Evolutionary conservation across 1,284 basidiomycete species (phyloP).

Genomic region (Leccinum angustisporum): DNA sequence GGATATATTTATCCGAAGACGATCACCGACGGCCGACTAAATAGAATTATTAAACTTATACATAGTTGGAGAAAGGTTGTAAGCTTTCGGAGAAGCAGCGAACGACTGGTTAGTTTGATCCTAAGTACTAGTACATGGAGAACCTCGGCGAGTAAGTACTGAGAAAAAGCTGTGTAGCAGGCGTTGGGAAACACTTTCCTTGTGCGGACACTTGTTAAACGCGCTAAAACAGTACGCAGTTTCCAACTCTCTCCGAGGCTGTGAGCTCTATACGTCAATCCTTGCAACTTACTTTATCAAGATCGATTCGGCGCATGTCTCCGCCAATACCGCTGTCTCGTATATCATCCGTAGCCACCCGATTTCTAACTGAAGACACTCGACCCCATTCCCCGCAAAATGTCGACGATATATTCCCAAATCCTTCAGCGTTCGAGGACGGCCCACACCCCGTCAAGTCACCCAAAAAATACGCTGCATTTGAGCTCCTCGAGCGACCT

Average conservation of each 20-base stretch:
- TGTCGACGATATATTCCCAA: constrained; percentile 39
- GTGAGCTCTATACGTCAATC: no score
- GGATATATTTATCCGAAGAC: constrained; percentile 1
- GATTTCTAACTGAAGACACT: constrained; percentile 41
- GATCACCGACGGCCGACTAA: not conserved
- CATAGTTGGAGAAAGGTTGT: not conserved
- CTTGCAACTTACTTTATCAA: not conserved
- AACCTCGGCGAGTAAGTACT: no score
- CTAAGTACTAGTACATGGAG: no score
- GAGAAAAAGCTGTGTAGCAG: no score
- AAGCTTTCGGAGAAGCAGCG: not conserved
- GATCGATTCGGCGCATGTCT: constrained; percentile 21
- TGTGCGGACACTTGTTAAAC: not conserved
- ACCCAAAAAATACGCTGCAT: constrained; percentile 56
- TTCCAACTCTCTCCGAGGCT: no score
- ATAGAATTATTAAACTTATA: not conserved
- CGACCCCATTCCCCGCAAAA: constrained; percentile 32
- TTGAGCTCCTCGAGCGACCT: constrained; percentile 65
- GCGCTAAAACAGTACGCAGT: no score
- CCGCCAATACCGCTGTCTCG: constrained; percentile 31
- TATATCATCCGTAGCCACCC: constrained; percentile 26
- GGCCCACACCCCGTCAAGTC: constrained; percentile 45
- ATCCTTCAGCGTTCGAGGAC: constrained; percentile 37
- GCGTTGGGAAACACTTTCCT: constrained; percentile 7
- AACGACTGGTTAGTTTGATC: not conserved